Conservation (phyloP, 2,329 filamentous ascomycete species). For the Claviceps fusiformis region DNA sequence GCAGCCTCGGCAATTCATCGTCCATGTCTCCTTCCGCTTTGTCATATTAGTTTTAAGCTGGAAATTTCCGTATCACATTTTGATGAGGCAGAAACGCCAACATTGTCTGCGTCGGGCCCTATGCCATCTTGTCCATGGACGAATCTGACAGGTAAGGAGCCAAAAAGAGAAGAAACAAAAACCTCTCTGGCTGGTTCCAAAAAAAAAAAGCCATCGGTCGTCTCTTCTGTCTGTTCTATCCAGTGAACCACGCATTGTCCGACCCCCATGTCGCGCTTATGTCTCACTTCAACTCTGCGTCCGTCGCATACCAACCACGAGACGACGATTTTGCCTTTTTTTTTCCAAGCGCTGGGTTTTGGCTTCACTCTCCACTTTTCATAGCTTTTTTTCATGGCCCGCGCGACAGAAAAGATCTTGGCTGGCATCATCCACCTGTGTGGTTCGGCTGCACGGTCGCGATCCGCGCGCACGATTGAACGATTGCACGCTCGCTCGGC, state of each 20-base stretch:
- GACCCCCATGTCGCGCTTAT: conserved; percentile 6
- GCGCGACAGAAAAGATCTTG: background rate
- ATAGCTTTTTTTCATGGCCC: background rate
- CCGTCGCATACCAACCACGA: conserved; percentile 5
- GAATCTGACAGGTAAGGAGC: background rate
- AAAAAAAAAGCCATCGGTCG: background rate
- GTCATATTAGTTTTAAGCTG: background rate
- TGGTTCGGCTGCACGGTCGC: background rate
- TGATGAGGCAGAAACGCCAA: background rate
- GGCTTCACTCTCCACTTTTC: background rate
- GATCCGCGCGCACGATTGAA: background rate
- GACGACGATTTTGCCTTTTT: background rate
- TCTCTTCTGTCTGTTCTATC: background rate
- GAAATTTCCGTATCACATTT: background rate
- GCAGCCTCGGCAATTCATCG: too few species aligned
- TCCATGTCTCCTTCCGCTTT: too few species aligned
- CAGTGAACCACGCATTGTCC: conserved; percentile 2
- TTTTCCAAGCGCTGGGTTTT: background rate
- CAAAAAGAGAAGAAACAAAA: background rate
- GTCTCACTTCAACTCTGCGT: conserved; percentile 8
- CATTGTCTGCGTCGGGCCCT: background rate
- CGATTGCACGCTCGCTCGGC: background rate
- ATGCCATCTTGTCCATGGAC: background rate
- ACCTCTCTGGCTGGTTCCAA: background rate
- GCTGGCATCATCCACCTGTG: background rate